Evolutionary conservation across 2,329 filamentous ascomycete genomes (phyloP).

Genomic region (Pseudohalonectria lignicola): DNA sequence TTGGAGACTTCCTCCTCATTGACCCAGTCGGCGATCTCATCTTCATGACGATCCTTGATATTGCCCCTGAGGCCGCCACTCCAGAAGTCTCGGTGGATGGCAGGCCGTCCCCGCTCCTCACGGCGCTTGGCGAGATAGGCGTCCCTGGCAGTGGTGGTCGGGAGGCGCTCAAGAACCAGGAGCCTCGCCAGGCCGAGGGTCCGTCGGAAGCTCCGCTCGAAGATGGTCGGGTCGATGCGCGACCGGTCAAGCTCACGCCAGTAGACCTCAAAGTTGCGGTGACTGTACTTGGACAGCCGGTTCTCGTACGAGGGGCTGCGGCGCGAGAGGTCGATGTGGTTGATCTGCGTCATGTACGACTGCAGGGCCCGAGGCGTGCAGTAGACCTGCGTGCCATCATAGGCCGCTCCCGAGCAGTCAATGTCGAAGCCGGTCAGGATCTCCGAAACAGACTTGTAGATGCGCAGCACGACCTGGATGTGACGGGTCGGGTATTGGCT

Average conservation of each 20-base stretch:
- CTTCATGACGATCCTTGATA: constrained; percentile 66
- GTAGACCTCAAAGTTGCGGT: constrained; percentile 73
- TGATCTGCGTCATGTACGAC: constrained; percentile 73
- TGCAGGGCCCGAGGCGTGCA: constrained; percentile 65
- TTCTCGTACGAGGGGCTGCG: constrained; percentile 84
- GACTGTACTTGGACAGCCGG: constrained; percentile 74
- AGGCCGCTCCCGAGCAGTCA: constrained; percentile 72
- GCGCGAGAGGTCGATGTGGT: constrained; percentile 67
- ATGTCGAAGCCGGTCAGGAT: constrained; percentile 85
- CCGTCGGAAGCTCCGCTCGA: constrained; percentile 66
- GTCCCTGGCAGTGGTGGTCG: constrained; percentile 57
- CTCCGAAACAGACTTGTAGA: constrained; percentile 76
- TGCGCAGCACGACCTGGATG: constrained; percentile 63
- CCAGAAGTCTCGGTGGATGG: constrained; percentile 27
- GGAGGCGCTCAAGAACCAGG: constrained; percentile 69
- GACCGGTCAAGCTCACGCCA: constrained; percentile 66
- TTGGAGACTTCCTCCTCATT: constrained; percentile 65
- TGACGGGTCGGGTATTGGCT: constrained; percentile 68
- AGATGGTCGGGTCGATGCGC: constrained; percentile 77
- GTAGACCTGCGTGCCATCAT: constrained; percentile 71
- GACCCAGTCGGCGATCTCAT: constrained; percentile 77
- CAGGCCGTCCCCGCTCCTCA: constrained; percentile 59
- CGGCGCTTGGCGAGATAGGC: constrained; percentile 60
- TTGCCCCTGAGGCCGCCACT: constrained; percentile 45
- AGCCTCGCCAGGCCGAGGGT: constrained; percentile 70